These are phyloP conservation scores for Oryza coarctata DNA, from an alignment of 176 grass and related monocot genomes.

Conservation along the genomic window DNA sequence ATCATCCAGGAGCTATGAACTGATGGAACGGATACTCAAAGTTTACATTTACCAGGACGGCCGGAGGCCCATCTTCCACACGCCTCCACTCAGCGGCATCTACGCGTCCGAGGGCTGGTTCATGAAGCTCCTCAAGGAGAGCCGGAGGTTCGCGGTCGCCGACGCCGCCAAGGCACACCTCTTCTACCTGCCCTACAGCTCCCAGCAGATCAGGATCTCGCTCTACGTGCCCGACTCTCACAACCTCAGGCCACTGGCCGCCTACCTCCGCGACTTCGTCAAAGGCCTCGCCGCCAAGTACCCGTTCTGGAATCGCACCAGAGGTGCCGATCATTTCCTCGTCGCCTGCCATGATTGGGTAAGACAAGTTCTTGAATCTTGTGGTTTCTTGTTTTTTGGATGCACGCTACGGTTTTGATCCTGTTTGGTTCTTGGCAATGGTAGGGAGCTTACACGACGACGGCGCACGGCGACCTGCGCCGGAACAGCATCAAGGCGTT, in stretches of 20 bases:
- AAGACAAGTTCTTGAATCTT: neutral
- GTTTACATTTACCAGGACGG: slow-evolving; percentile 72
- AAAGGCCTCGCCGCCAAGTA: slow-evolving; percentile 66
- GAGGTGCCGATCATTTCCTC: slow-evolving; percentile 74
- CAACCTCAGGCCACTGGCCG: slow-evolving; percentile 50
- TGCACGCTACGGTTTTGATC: neutral
- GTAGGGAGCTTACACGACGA: slow-evolving; percentile 70
- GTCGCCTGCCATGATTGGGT: slow-evolving; percentile 89
- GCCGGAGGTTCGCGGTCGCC: slow-evolving; percentile 43
- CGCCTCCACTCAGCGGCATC: slow-evolving; percentile 62
- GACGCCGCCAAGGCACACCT: slow-evolving; percentile 64
- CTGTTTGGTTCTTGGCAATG: slow-evolving; percentile 11
- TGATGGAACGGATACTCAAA: slow-evolving; percentile 89
- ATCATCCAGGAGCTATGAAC: slow-evolving; percentile 77
- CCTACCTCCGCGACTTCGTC: slow-evolving; percentile 66
- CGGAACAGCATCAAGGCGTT: slow-evolving; percentile 71
- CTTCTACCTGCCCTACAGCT: slow-evolving; percentile 87
- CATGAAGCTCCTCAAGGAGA: slow-evolving; percentile 83
- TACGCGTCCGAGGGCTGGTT: slow-evolving; percentile 88
- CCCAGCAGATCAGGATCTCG: slow-evolving; percentile 53
- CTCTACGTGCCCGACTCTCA: slow-evolving; percentile 69
- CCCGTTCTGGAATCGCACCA: slow-evolving; percentile 74
- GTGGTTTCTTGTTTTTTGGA: neutral
- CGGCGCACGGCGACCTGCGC: slow-evolving; percentile 56
- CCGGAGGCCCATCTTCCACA: slow-evolving; percentile 80